Conservation (phyloP, 257 asterid species). For the Solanum pinnatisectum region DNA sequence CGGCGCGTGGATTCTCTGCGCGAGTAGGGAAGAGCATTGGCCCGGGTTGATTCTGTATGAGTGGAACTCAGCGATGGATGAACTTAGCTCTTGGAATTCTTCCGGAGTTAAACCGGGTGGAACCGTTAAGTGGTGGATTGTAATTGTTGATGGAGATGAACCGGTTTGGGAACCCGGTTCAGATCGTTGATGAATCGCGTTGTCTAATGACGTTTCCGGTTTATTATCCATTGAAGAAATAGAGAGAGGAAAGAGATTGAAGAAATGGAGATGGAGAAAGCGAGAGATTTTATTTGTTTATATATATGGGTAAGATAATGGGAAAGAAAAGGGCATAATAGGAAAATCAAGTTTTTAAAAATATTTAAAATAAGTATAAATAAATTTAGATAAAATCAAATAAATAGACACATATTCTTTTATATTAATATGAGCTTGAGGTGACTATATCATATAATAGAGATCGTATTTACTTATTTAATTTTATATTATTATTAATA, state of each 20-base stretch:
- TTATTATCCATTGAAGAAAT: neutral
- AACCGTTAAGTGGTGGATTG: conserved; percentile 1
- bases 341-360: neutral
- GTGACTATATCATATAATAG: too few species aligned
- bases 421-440: too few species aligned
- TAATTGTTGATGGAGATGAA: neutral
- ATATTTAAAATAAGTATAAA: neutral
- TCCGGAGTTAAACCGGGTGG: conserved; percentile 44
- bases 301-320: neutral
- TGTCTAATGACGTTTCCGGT: neutral
- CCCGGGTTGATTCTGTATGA: conserved; percentile 43
- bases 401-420: too few species aligned
- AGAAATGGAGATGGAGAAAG: neutral
- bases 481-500: neutral
- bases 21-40: conserved; percentile 71
- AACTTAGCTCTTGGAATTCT: conserved; percentile 61
- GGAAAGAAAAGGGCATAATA: neutral
- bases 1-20: conserved; percentile 67
- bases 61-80: conserved; percentile 45
- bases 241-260: neutral
- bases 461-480: too few species aligned
- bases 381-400: too few species aligned
- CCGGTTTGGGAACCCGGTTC: neutral
- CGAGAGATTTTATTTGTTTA: neutral
- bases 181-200: neutral